Evolutionary conservation across 306 rosid genomes (phyloP).

Genomic region (Vigna unguiculata): DNA sequence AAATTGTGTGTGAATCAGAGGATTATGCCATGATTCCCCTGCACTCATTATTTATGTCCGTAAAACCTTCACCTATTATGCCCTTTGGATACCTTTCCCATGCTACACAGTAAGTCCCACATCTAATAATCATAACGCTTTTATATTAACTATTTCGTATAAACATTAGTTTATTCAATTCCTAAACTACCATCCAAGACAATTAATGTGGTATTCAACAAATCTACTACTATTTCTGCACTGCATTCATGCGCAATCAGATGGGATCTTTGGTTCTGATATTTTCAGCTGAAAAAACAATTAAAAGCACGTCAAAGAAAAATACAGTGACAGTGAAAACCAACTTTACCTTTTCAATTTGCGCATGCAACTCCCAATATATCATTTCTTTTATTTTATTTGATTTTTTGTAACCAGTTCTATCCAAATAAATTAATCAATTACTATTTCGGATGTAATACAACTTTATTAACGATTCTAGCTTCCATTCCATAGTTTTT

Average conservation of each 20-base stretch:
- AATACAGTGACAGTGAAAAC: slow-evolving; percentile 14
- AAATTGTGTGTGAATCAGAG: slow-evolving; percentile 9
- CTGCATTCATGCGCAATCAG: background rate
- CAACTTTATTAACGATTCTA: too few species aligned
- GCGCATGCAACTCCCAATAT: background rate
- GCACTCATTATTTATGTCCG: slow-evolving; percentile 38
- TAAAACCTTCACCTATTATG: background rate
- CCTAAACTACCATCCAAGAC: too few species aligned
- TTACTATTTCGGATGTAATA: too few species aligned
- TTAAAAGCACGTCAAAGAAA: slow-evolving; percentile 1
- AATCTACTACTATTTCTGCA: background rate
- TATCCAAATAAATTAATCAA: background rate
- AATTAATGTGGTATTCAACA: background rate
- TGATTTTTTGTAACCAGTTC: background rate
- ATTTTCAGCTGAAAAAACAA: slow-evolving; percentile 7
- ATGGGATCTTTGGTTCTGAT: background rate
- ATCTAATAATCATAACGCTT: too few species aligned
- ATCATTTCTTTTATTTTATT: background rate
- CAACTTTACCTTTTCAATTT: background rate
- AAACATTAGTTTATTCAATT: too few species aligned
- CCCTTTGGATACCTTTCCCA: background rate
- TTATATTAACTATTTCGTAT: too few species aligned
- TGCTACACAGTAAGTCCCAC: background rate
- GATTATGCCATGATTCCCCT: slow-evolving; percentile 13
- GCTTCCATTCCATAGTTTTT: background rate